phyloP scores from a whole-genome alignment of 345 rosid genomes.

The Salix dunnii region DNA sequence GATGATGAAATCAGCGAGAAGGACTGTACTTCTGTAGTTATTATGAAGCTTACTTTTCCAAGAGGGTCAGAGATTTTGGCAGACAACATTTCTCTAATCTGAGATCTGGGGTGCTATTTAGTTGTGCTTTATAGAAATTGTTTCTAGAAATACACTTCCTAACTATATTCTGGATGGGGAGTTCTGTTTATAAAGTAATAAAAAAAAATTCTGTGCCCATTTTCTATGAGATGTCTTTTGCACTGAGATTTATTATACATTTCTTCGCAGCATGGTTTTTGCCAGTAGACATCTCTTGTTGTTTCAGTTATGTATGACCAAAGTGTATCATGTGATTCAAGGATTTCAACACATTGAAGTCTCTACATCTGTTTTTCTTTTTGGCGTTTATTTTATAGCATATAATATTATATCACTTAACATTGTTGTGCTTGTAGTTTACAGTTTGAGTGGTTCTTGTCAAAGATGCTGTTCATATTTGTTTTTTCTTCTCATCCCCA shows the following conservation, averaged over 20 bases:
- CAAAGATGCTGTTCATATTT: background rate
- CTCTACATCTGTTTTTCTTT: background rate
- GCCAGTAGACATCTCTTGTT: background rate
- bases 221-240: background rate
- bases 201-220: no score
- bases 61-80: background rate
- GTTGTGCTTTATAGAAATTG: background rate
- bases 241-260: background rate
- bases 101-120: background rate
- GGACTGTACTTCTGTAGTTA: background rate
- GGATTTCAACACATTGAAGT: slow-evolving; percentile 4
- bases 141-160: background rate
- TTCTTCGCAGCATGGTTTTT: background rate
- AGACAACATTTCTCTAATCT: background rate
- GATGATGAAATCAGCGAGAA: background rate
- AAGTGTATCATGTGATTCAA: background rate
- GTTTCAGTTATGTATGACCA: background rate
- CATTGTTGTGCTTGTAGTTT: background rate
- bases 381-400: background rate
- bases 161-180: background rate
- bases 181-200: background rate
- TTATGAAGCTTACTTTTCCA: background rate
- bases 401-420: background rate
- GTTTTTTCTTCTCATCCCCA: background rate
- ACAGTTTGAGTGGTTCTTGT: background rate